A percentile compares a stretch with the other conserved stretches of the same genome.
Conservation (phyloP, 2,329 filamentous ascomycete species). For the Rutstroemia sp. region DNA sequence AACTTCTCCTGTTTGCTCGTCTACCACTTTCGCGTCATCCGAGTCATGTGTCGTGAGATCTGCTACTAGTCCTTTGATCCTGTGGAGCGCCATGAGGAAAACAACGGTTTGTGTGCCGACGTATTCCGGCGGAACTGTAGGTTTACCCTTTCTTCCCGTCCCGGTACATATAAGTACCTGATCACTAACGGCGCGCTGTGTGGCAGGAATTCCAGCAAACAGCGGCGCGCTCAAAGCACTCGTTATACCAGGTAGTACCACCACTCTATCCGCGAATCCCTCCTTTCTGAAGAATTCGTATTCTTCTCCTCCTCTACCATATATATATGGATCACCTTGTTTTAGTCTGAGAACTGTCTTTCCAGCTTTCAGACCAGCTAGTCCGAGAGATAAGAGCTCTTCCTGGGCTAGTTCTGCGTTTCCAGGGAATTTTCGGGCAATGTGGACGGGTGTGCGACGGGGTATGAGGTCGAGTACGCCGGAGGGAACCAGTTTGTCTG, state of each 20-base stretch:
- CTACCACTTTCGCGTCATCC: conserved; percentile 29
- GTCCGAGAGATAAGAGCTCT: conserved; percentile 73
- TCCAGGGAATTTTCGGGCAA: conserved; percentile 94
- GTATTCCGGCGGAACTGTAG: conserved; percentile 75
- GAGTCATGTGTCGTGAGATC: conserved; percentile 50
- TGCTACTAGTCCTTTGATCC: conserved; percentile 64
- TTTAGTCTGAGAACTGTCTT: conserved; percentile 83
- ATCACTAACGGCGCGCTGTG: conserved; percentile 83
- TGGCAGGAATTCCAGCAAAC: conserved; percentile 81
- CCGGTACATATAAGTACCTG: conserved; percentile 96
- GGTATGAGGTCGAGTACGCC: conserved; percentile 85
- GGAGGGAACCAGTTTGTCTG: conserved; percentile 79
- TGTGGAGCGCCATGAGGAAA: conserved; percentile 91
- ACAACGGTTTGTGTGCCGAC: conserved; percentile 74
- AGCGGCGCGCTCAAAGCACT: conserved; percentile 80
- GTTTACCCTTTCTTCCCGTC: conserved; percentile 81
- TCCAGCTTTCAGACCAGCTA: conserved; percentile 61
- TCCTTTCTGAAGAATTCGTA: conserved; percentile 71
- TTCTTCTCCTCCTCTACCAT: conserved; percentile 91
- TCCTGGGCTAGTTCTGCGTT: conserved; percentile 92
- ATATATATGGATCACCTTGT: conserved; percentile 94
- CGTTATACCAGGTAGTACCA: conserved; percentile 84
- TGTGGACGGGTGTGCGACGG: conserved; percentile 79
- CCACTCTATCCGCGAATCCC: conserved; percentile 55
- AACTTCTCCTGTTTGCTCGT: conserved; percentile 27